phyloP scores from a whole-genome alignment of 257 asterid genomes.

The Euphrasia confusa region DNA sequence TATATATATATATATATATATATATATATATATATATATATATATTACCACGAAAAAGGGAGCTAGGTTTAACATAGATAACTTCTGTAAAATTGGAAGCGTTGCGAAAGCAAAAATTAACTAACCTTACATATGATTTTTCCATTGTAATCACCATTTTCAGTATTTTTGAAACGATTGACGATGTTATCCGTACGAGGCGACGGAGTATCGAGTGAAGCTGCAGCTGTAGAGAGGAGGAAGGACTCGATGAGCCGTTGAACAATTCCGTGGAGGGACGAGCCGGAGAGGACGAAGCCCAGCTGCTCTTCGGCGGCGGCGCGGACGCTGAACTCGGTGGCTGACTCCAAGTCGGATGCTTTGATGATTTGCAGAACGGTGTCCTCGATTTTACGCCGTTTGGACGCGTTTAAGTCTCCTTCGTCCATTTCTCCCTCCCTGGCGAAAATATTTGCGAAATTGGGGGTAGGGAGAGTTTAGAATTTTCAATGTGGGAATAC shows the following conservation, averaged over 20 bases:
- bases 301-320: constrained; percentile 42
- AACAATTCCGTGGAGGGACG: constrained; percentile 36
- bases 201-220: constrained; percentile 20
- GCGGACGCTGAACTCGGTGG: constrained; percentile 54
- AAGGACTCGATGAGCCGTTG: constrained; percentile 46
- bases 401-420: constrained; percentile 22
- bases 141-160: constrained; percentile 22
- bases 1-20: not conserved
- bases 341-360: constrained; percentile 49
- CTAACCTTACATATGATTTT: constrained; percentile 55
- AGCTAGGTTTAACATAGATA: not conserved
- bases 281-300: constrained; percentile 36
- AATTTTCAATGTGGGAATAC: not conserved
- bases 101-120: not conserved
- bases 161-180: not conserved
- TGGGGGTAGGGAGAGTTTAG: not conserved
- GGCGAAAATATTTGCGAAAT: not conserved
- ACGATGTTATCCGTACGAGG: not conserved
- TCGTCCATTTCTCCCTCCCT: constrained; percentile 26
- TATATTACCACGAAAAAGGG: not conserved
- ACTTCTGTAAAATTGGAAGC: not conserved
- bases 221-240: constrained; percentile 39
- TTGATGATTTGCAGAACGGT: constrained; percentile 39
- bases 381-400: constrained; percentile 44
- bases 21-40: no score